phyloP scores from a whole-genome alignment of 2,329 filamentous ascomycete species.

The Helicocarpus griseus region DNA sequence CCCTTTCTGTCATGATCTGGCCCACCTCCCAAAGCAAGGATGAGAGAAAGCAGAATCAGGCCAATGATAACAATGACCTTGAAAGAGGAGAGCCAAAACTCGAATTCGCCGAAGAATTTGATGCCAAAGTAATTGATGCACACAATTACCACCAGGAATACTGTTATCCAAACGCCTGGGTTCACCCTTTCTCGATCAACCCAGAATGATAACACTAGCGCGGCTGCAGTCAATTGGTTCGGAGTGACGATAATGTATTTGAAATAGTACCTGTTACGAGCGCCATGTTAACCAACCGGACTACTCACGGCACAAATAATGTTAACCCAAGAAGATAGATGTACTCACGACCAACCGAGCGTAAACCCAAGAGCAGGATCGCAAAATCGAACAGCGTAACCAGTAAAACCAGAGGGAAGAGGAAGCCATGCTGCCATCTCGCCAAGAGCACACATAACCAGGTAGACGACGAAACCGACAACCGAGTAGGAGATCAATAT shows the following conservation, averaged over 20 bases:
- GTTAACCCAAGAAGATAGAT: background rate
- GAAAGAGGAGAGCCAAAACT: conserved; percentile 50
- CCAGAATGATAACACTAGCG: conserved; percentile 74
- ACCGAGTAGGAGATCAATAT: conserved; percentile 36
- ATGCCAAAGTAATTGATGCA: conserved; percentile 63
- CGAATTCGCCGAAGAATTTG: conserved; percentile 60
- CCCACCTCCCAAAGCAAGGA: conserved; percentile 57
- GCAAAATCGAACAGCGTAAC: conserved; percentile 31
- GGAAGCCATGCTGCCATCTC: conserved; percentile 43
- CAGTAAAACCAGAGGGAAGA: conserved; percentile 39
- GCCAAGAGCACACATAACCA: conserved; percentile 48
- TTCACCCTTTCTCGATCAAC: conserved; percentile 56
- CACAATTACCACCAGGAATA: conserved; percentile 55
- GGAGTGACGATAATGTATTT: conserved; percentile 80
- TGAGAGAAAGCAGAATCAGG: conserved; percentile 55
- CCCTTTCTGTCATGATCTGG: conserved; percentile 53
- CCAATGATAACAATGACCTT: conserved; percentile 59
- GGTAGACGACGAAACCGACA: conserved; percentile 54
- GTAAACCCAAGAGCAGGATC: conserved; percentile 43
- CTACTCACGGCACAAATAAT: background rate
- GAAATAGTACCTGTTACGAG: conserved; percentile 44
- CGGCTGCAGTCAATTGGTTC: conserved; percentile 73
- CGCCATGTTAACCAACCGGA: conserved; percentile 3
- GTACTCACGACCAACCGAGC: conserved; percentile 37
- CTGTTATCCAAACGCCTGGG: conserved; percentile 68